Percentiles rank a stretch among this genome's conserved stretches.
Evolutionary conservation across 2,329 filamentous ascomycete genomes (phyloP).

Genomic region (Pseudogymnoascus sp.): DNA sequence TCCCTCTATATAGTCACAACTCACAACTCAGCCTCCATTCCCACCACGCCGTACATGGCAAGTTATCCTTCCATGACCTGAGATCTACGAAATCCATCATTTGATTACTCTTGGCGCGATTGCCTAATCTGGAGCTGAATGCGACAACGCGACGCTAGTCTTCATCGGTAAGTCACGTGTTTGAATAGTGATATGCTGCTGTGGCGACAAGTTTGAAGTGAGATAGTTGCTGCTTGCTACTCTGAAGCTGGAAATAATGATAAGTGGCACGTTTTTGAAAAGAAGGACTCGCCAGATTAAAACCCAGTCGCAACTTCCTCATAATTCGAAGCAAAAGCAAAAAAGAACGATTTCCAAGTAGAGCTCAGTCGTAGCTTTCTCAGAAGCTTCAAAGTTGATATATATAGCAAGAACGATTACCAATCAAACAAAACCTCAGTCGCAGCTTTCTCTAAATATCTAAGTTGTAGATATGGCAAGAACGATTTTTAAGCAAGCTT

Average conservation of each 20-base stretch:
- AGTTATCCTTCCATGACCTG: background rate
- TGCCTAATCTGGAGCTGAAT: constrained; percentile 5
- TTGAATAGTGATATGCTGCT: background rate
- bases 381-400: too few relatives aligned
- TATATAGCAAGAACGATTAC: too few relatives aligned
- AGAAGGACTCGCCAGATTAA: too few relatives aligned
- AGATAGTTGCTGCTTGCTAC: background rate
- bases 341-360: too few relatives aligned
- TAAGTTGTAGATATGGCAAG: too few relatives aligned
- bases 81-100: background rate
- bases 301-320: too few relatives aligned
- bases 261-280: background rate
- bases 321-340: too few relatives aligned
- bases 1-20: background rate
- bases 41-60: background rate
- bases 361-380: too few relatives aligned
- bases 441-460: too few relatives aligned
- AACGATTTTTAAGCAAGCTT: too few relatives aligned
- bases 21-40: background rate
- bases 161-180: background rate
- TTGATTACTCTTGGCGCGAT: background rate
- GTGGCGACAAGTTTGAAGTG: background rate
- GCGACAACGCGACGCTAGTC: constrained; percentile 4
- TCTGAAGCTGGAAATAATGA: background rate
- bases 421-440: too few relatives aligned